Evolutionary conservation across 2,329 filamentous ascomycete genomes (phyloP), one percentile per base, ranked within the genome.

Genomic region (Penicillium nordicum): DNA sequence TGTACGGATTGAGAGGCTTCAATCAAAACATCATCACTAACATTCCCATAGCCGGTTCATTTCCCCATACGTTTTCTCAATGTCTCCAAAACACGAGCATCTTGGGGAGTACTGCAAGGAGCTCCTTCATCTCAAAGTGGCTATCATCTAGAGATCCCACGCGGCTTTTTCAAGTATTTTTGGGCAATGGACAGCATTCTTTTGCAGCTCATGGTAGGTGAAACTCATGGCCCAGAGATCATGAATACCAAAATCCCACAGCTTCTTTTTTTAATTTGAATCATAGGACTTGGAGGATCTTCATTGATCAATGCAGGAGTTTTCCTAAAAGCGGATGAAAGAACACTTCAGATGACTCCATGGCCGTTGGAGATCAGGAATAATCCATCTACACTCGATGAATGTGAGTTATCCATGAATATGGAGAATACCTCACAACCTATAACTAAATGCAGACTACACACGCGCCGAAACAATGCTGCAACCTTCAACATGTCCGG

Each of bases 301-400:
- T 86, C 84, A 2, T 87, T 88, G 29, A 79, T 88, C 40, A 88
- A 88, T 59, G 84, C 85, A 10, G 88, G 88, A 64, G 82, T 88
- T 2, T 89, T 86, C 88, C 12, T 53, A 16, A 78, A 83, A 61
- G 81, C 84, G 3, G 84, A 87, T 53, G 68, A 80, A 14, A 75
- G 76, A 4, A 83, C 83, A 0, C 69, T 88, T 54, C 67, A 70
- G 1, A 76, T 84, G 71, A 74, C 78, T 2, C 72, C 77, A 9
- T 89, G 86, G 86, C 86, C 86, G 2, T 16, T 43, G 14, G 61
- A 63, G 11, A 63, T 64, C 12, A 53, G 55, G 11, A 16, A 58
- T 0, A 18, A 48, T 71, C 29, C 72, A 85, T 5, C 42, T 25
- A 23, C 2, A 1, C 53, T 53, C 50, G 47, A 57, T 5, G 18